Percentiles rank a stretch among this genome's conserved stretches.
Evolutionary conservation across 1,284 basidiomycete species (phyloP).

Genomic region (Melampsora occidentalis): DNA sequence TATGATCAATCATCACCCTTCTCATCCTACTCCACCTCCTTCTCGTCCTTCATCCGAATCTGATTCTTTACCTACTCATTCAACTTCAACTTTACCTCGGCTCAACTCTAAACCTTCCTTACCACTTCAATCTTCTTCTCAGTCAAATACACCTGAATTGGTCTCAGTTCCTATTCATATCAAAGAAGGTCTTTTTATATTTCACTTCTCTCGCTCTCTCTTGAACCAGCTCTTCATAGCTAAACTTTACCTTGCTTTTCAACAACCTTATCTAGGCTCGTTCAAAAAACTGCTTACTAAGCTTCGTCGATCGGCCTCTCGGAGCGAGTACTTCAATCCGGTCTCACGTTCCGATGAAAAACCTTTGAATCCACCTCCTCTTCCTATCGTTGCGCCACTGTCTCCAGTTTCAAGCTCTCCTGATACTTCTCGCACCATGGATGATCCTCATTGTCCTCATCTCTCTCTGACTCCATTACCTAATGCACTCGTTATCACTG

Average conservation of each 20-base stretch:
- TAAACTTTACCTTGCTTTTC: neutral
- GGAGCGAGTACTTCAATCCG: neutral
- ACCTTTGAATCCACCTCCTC: neutral
- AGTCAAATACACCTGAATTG: neutral
- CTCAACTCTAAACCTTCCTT: constrained; percentile 1
- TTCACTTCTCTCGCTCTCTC: neutral
- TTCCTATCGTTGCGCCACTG: neutral
- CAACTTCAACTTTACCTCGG: neutral
- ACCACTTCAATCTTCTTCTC: neutral
- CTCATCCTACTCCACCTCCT: constrained; percentile 2
- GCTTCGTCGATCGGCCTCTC: neutral
- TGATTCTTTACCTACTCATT: neutral
- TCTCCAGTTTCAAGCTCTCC: neutral
- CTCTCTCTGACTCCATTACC: neutral
- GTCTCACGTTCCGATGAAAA: neutral
- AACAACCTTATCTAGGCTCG: neutral
- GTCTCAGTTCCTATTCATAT: neutral
- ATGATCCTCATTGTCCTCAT: neutral
- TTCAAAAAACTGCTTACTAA: constrained; percentile 9
- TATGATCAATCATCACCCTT: neutral
- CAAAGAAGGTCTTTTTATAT: constrained; percentile 11
- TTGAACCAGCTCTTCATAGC: neutral
- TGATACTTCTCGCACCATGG: constrained; percentile 6
- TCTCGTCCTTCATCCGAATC: constrained; percentile 6
- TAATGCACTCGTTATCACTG: neutral